Conservation (phyloP, 1,139 yeast species). For the Suhomyces guaymorum region DNA sequence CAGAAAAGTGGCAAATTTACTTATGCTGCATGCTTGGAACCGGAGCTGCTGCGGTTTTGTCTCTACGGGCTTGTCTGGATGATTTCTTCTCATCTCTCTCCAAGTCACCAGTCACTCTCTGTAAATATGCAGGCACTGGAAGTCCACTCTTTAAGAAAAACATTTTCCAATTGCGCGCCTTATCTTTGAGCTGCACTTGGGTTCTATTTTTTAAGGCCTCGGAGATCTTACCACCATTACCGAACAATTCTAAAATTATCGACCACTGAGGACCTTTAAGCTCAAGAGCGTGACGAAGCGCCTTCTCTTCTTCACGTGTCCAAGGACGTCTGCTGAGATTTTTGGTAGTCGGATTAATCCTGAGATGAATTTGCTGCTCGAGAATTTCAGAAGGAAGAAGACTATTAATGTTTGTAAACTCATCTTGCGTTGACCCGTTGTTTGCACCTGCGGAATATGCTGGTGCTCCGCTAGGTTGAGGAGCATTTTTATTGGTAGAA, state of each 20-base stretch:
- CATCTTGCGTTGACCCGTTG: conserved; percentile 9
- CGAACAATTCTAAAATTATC: conserved; percentile 80
- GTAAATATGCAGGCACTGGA: conserved; percentile 75
- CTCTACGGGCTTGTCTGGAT: conserved; percentile 27
- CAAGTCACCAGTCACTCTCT: conserved; percentile 83
- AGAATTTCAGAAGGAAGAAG: conserved; percentile 50
- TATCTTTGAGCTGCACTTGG: conserved; percentile 90
- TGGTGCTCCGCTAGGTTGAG: background rate
- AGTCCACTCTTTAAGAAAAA: conserved; percentile 70
- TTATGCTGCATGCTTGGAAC: conserved; percentile 22
- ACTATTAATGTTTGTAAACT: conserved; percentile 28
- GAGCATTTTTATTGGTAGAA: background rate
- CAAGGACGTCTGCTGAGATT: conserved; percentile 63
- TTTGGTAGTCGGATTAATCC: conserved; percentile 34
- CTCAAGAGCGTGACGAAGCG: conserved; percentile 78
- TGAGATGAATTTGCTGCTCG: conserved; percentile 46
- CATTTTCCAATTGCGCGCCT: conserved; percentile 93
- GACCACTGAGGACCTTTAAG: conserved; percentile 93
- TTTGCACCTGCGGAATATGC: too few species aligned
- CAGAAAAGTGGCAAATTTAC: too few species aligned
- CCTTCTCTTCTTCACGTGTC: conserved; percentile 88
- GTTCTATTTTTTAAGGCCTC: conserved; percentile 84
- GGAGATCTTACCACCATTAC: conserved; percentile 86
- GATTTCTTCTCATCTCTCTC: conserved; percentile 51
- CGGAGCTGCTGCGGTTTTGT: conserved; percentile 48